Evolutionary conservation across 2,329 filamentous ascomycete genomes (phyloP).

Genomic region (Bretziella fagacearum): DNA sequence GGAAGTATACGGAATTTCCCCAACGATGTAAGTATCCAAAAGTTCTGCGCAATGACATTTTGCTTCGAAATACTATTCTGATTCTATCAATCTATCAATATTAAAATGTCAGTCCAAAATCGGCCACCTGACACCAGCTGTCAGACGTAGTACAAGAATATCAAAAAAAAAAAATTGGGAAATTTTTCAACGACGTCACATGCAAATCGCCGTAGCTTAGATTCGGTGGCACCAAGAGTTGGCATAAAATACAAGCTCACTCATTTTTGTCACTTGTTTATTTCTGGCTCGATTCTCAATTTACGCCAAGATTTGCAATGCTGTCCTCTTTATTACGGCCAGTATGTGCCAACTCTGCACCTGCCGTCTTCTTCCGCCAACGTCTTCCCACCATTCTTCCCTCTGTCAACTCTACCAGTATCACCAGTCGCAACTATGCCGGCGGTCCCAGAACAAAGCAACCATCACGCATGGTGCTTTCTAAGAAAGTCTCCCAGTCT

Average conservation of each 20-base stretch:
- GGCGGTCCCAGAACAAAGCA: neutral
- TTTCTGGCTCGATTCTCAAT: neutral
- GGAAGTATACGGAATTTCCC: too few species aligned
- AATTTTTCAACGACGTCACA: constrained; percentile 11
- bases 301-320: too few species aligned
- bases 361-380: neutral
- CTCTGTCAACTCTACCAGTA: neutral
- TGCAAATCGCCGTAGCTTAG: neutral
- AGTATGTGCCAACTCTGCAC: neutral
- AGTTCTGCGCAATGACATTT: too few species aligned
- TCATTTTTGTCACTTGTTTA: neutral
- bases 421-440: constrained; percentile 7
- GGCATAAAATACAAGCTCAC: neutral
- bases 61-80: too few species aligned
- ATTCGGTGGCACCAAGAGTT: too few species aligned
- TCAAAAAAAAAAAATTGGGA: constrained; percentile 1
- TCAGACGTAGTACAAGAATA: neutral
- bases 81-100: too few species aligned
- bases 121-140: constrained; percentile 2
- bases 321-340: constrained; percentile 3
- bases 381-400: neutral
- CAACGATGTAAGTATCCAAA: too few species aligned
- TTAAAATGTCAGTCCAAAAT: too few species aligned
- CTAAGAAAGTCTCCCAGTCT: constrained; percentile 32
- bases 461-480: constrained; percentile 42